Evolutionary conservation across 805 yeast species (phyloP), one percentile per base, ranked within the genome.

Genomic region (Kluyveromyces dobzhanskii): DNA sequence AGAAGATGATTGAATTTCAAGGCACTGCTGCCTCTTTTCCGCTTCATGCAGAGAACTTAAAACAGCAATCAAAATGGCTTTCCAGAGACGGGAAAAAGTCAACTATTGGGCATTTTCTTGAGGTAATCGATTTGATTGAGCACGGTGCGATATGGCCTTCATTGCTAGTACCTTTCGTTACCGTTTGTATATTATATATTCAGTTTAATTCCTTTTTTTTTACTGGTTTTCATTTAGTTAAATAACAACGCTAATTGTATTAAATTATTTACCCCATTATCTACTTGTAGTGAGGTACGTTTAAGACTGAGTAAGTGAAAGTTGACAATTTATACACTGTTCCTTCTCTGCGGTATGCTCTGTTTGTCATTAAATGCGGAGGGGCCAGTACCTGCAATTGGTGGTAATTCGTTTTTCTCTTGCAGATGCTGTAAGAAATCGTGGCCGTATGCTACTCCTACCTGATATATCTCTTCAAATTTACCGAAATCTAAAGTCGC

Each of bases 401-500:
- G 54, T 5, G 90, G 85, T 51, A 87, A 56, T 46, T 71, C 66
- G 4, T 77, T 76, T 12, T 69, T 60, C 2, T 65, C 59, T 33
- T 71, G 69, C 64, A 82, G 65, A 25, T 72, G 67, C 11, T 69
- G 67, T 33, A 88, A 58, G 25, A 71, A 65, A 32, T 64, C 63
- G 39, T 73, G 75, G 0, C 90, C 95, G 56, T 85, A 90, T 3
- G 70, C 71, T 9, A 76, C 66, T 2, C 97, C 97, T 9, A 85
- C 88, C 18, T 74, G 66, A 50, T 80, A 83, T 37, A 92, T 86
- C 58, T 88, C 96, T 48, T 85, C 94, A 57, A 90, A 92, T 57
- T 83, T 86, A 11, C 80, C 85, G 62, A 90, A 90, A 52, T 90
- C 98, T 35, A 92, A 68, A 0, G 97, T 92, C 0, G 88, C 96